Percentiles rank a stretch among this genome's conserved stretches.
phyloP scores from a whole-genome alignment of 768 basidiomycete species.

The Collybia mongolica region DNA sequence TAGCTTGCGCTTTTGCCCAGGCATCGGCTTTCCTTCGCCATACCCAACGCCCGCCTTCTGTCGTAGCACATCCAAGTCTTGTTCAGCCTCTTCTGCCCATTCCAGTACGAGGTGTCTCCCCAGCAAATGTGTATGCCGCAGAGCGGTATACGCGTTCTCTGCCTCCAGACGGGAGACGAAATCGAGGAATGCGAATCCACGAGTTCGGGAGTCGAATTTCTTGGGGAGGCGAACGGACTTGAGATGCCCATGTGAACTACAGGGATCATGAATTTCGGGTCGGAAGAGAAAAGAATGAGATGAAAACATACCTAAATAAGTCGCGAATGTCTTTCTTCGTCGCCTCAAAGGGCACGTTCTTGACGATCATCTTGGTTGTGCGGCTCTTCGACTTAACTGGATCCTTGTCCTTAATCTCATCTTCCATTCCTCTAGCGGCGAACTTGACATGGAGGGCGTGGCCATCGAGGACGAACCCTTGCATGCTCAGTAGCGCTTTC shows the following conservation, averaged over 20 bases:
- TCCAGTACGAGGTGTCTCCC: conserved; percentile 94
- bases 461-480: conserved; percentile 84
- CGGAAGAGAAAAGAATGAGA: neutral
- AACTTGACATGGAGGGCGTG: conserved; percentile 83
- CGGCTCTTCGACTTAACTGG: conserved; percentile 48
- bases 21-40: conserved; percentile 65
- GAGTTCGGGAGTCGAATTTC: conserved; percentile 83
- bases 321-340: conserved; percentile 90
- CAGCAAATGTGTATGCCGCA: conserved; percentile 93
- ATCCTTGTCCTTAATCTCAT: conserved; percentile 29
- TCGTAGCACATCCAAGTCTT: conserved; percentile 73
- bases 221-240: conserved; percentile 93
- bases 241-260: conserved; percentile 84
- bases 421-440: conserved; percentile 77
- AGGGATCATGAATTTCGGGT: conserved; percentile 2
- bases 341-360: conserved; percentile 97
- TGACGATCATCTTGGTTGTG: conserved; percentile 95
- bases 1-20: conserved; percentile 75
- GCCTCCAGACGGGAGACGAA: conserved; percentile 90
- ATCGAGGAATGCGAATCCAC: conserved; percentile 97
- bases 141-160: conserved; percentile 80
- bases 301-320: conserved; percentile 72
- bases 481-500: conserved; percentile 72
- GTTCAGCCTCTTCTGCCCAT: conserved; percentile 86
- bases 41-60: conserved; percentile 80